Base-by-base conservation (phyloP, 331 rosid genomes). In the Pyracantha coccinea region DNA sequence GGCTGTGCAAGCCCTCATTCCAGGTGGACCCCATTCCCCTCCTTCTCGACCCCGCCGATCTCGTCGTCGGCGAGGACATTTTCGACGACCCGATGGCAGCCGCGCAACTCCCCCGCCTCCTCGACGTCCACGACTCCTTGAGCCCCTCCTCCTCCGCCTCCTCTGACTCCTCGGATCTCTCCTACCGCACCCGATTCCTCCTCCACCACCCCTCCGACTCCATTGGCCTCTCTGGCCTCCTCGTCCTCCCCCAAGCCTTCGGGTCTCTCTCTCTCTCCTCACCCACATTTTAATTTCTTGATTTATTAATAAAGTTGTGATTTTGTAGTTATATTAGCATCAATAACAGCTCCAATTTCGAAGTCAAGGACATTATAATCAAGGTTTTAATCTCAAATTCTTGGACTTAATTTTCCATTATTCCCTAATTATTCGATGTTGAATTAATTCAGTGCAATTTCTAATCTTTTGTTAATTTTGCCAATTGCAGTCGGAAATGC, bases 181-280 rank as follows among this genome's bases (percentile, higher is more conserved):
- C 77, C 78, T 94, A 83, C 69, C 85, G 93, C 53, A 31, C 78
- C 74, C 77, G 97, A 16, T 90, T 91, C 87, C 92, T 91, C 82
- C 96, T 94, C 78, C 87, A 75, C 15, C 89, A 94, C 28, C 78
- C 75, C 82, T 83, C 90, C 62, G 97, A 90, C 62, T 80, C 99
- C 58, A 82, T 92, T 88, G 97, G 97, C 52, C 96, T 94, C 89
- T 87, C 96, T 54, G 96, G 93, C 76, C 97, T 94, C 85, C 97
- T 94, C 82, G 97, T 94, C 55, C 99, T 94, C 81, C 99, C 97
- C 20, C 97, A 94, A 83, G 89, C 99, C 44, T 94, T 94, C 78
- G 97, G 99, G 97, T 91, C 53, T 31, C 32, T 66, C 47, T 33
- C 58, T 68, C 72, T 63, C 16, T 12, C 41, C 28, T 68, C 41